Evolutionary conservation across 1,284 basidiomycete genomes (phyloP).

Genomic region (Trichosporon faecale): DNA sequence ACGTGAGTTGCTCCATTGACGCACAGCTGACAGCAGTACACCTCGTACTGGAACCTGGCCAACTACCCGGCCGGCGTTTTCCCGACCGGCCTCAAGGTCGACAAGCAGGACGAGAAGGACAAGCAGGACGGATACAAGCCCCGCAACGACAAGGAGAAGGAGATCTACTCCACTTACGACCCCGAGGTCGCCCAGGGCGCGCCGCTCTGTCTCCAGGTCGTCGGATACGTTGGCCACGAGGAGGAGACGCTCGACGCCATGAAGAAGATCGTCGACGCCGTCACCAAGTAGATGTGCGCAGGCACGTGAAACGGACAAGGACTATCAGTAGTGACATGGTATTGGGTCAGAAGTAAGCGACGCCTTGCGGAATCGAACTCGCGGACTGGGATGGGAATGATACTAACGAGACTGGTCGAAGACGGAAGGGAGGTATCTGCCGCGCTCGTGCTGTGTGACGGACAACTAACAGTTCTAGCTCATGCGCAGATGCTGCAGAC

Average conservation of each 20-base stretch:
- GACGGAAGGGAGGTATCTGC: too few relatives aligned
- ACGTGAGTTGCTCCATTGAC: slow-evolving; percentile 12
- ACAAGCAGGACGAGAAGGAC: slow-evolving; percentile 48
- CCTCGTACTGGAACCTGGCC: slow-evolving; percentile 64
- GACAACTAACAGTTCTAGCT: too few relatives aligned
- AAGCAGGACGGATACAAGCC: slow-evolving; percentile 53
- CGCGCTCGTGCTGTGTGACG: too few relatives aligned
- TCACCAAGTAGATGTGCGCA: neutral
- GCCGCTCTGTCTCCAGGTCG: slow-evolving; percentile 22
- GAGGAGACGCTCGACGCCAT: slow-evolving; percentile 18
- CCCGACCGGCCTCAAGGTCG: slow-evolving; percentile 63
- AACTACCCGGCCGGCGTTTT: slow-evolving; percentile 67
- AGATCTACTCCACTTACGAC: slow-evolving; percentile 33
- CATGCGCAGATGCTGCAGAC: too few relatives aligned
- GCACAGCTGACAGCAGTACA: slow-evolving; percentile 54
- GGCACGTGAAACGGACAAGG: neutral
- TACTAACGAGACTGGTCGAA: too few relatives aligned
- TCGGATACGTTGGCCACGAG: slow-evolving; percentile 22
- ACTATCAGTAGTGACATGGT: neutral
- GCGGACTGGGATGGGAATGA: neutral
- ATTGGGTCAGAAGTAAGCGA: neutral
- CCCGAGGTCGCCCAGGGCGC: slow-evolving; percentile 13
- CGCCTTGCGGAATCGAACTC: neutral
- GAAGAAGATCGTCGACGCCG: slow-evolving; percentile 12
- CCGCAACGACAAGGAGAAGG: slow-evolving; percentile 50